Conservation (phyloP, 176 grass and related monocot genomes). For the Chrysopogon serrulatus region DNA sequence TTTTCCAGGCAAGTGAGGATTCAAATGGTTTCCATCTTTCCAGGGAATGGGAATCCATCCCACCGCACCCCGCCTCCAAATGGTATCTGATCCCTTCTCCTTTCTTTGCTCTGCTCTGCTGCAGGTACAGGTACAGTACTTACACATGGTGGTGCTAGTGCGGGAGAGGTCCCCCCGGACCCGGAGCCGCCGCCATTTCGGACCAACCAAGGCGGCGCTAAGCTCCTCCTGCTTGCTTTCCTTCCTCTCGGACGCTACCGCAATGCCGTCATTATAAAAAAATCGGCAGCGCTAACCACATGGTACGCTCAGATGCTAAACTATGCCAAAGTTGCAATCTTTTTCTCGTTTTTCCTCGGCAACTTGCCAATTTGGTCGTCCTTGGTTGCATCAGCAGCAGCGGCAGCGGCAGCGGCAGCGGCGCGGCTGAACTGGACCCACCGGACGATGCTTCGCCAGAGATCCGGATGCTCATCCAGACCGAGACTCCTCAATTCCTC, state of each 20-base stretch:
- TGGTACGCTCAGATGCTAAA: neutral
- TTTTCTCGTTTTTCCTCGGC: neutral
- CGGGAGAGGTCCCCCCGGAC: neutral
- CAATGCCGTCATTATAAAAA: slow-evolving; percentile 10
- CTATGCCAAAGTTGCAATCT: neutral
- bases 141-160: neutral
- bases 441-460: slow-evolving; percentile 18
- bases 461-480: slow-evolving; percentile 35
- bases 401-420: neutral
- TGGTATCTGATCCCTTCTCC: neutral
- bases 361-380: neutral
- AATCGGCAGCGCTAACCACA: neutral
- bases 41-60: neutral
- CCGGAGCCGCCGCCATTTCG: slow-evolving; percentile 16
- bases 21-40: too few relatives aligned
- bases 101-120: neutral
- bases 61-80: neutral
- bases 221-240: neutral
- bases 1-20: too few relatives aligned
- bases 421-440: neutral
- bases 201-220: neutral
- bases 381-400: neutral
- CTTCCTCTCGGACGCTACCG: slow-evolving; percentile 6
- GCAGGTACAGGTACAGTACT: too few relatives aligned
- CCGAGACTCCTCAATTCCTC: neutral